Evolutionary conservation across 495 filamentous ascomycete species (phyloP).

Genomic region (Aspergillus ostianus): DNA sequence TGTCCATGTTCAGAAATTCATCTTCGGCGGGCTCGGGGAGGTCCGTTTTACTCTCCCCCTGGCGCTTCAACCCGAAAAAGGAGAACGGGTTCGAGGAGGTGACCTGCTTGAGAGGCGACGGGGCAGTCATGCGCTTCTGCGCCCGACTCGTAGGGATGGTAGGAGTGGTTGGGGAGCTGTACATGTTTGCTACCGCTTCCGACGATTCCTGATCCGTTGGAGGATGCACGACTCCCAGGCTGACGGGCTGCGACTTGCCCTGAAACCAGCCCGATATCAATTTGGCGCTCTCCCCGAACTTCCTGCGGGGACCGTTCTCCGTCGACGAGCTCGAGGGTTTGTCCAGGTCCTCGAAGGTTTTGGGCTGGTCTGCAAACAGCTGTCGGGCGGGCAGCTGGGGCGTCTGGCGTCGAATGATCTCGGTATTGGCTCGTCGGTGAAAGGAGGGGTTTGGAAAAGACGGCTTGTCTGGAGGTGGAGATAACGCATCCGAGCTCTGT

Average conservation of each 20-base stretch:
- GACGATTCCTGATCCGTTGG: conserved; percentile 15
- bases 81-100: conserved; percentile 35
- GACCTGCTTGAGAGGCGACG: conserved; percentile 32
- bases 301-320: conserved; percentile 41
- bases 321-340: conserved; percentile 19
- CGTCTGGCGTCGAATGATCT: conserved; percentile 30
- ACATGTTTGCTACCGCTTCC: conserved; percentile 18
- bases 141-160: conserved; percentile 22
- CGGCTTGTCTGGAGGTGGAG: conserved; percentile 19
- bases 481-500: conserved; percentile 18
- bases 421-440: conserved; percentile 45
- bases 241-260: conserved; percentile 49
- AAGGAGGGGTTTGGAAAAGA: conserved; percentile 25
- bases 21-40: conserved; percentile 49
- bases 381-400: conserved; percentile 22
- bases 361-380: conserved; percentile 22
- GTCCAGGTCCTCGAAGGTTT: conserved; percentile 26
- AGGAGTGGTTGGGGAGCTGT: conserved; percentile 19
- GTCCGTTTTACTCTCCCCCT: conserved; percentile 21
- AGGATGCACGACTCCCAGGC: conserved; percentile 33
- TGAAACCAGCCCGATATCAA: conserved; percentile 52
- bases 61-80: conserved; percentile 39
- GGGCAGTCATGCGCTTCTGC: conserved; percentile 38
- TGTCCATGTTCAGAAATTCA: conserved; percentile 64
- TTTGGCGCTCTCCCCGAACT: conserved; percentile 40